Evolutionary conservation across 2,329 filamentous ascomycete species (phyloP).

Genomic region (Colletotrichum chrysophilum): DNA sequence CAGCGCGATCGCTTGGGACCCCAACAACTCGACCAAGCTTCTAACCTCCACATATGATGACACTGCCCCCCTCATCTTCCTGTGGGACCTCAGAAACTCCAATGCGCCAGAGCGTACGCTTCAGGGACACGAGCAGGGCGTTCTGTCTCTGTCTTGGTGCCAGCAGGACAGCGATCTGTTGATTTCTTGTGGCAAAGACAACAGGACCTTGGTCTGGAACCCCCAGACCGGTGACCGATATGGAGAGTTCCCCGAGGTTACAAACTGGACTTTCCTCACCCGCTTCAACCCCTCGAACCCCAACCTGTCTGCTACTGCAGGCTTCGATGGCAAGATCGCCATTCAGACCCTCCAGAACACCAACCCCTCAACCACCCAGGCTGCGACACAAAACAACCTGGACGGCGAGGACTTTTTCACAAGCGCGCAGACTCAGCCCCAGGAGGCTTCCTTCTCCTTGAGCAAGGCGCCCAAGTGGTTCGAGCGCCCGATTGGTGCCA

Average conservation of each 20-base stretch:
- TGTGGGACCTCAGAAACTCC: constrained; percentile 96
- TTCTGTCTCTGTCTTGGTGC: constrained; percentile 96
- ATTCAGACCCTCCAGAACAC: constrained; percentile 95
- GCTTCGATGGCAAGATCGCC: constrained; percentile 95
- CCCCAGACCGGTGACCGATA: constrained; percentile 86
- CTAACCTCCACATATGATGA: constrained; percentile 92
- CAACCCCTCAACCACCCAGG: constrained; percentile 75
- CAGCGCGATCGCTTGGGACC: constrained; percentile 96
- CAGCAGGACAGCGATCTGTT: constrained; percentile 86
- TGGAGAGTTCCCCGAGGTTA: constrained; percentile 94
- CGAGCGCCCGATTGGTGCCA: constrained; percentile 81
- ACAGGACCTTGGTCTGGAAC: constrained; percentile 95
- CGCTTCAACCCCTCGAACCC: constrained; percentile 94
- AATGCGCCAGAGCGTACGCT: constrained; percentile 91
- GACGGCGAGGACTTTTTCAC: constrained; percentile 97
- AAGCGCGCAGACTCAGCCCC: constrained; percentile 88
- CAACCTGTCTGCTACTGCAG: constrained; percentile 89
- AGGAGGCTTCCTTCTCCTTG: constrained; percentile 87
- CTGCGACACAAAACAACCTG: constrained; percentile 69
- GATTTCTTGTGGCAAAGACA: constrained; percentile 95
- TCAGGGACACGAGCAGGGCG: constrained; percentile 91
- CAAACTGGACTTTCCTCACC: constrained; percentile 99
- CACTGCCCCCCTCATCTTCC: constrained; percentile 82
- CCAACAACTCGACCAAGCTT: constrained; percentile 91
- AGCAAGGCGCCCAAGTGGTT: constrained; percentile 89